Conservation (phyloP, 2,329 filamentous ascomycete genomes). For the Juglanconis sp. region DNA sequence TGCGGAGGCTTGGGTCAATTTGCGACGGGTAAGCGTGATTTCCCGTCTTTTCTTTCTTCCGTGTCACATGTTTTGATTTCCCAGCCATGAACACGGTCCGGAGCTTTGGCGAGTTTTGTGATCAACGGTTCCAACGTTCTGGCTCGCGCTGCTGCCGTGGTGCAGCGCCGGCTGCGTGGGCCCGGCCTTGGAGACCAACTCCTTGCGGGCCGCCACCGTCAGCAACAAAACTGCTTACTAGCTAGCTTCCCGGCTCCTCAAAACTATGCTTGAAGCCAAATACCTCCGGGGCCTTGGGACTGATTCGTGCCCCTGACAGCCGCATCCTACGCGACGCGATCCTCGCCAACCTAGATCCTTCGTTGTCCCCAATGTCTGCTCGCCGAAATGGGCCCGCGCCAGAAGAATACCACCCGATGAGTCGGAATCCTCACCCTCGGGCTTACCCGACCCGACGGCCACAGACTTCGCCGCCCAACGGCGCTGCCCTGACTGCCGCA, state of each 20-base stretch:
- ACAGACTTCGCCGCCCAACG: slow-evolving; percentile 31
- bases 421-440: slow-evolving; percentile 21
- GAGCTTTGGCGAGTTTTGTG: not conserved
- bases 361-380: slow-evolving; percentile 25
- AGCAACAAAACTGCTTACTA: not conserved
- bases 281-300: not conserved
- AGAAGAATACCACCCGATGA: slow-evolving; percentile 20
- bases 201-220: not conserved
- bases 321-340: not conserved
- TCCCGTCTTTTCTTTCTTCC: not conserved
- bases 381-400: slow-evolving; percentile 26
- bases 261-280: not conserved
- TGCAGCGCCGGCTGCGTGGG: not conserved
- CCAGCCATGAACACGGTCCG: not conserved
- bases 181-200: slow-evolving; percentile 2
- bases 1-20: slow-evolving; percentile 37
- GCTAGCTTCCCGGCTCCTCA: slow-evolving; percentile 1
- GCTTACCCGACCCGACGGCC: slow-evolving; percentile 28
- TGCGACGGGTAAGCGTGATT: slow-evolving; percentile 31
- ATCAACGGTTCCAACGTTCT: not conserved
- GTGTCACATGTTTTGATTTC: not conserved
- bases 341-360: slow-evolving; percentile 17
- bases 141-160: not conserved
- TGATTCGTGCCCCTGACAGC: slow-evolving; percentile 1
- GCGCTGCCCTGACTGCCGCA: slow-evolving; percentile 20